A percentile compares a stretch with the other conserved stretches of the same genome.
Conservation (phyloP, 768 basidiomycete genomes). For the Rhizopogon vulgaris region DNA sequence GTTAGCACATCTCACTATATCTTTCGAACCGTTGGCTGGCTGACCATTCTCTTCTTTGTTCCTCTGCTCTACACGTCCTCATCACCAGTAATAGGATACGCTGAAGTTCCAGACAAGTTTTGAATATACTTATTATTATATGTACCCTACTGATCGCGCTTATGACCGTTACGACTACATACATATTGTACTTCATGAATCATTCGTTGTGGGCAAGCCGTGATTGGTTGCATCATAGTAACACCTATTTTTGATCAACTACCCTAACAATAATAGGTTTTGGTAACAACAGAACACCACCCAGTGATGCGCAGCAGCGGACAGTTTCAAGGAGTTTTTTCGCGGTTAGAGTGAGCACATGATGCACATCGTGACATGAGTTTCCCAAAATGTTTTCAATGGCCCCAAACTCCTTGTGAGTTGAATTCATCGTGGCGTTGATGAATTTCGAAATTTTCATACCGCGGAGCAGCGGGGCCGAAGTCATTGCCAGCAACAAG, state of each 20-base stretch:
- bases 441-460: slow-evolving; percentile 55
- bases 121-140: slow-evolving; percentile 5
- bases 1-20: slow-evolving; percentile 9
- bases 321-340: not conserved
- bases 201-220: not conserved
- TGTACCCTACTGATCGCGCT: slow-evolving; percentile 4
- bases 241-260: not conserved
- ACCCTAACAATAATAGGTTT: not conserved
- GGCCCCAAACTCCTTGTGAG: not conserved
- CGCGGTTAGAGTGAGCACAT: not conserved
- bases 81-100: not conserved
- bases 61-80: not conserved
- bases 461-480: slow-evolving; percentile 38
- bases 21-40: slow-evolving; percentile 6
- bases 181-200: not conserved
- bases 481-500: slow-evolving; percentile 36
- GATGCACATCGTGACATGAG: not conserved
- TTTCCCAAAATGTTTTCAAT: not conserved
- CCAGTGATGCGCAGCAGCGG: not conserved
- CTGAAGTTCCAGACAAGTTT: not conserved
- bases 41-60: not conserved
- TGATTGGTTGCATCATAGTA: not conserved
- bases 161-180: not conserved
- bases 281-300: not conserved
- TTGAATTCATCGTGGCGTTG: slow-evolving; percentile 18